These are phyloP conservation scores for Naganishia onofrii DNA, from an alignment of 768 basidiomycete species.

Conservation along the genomic window DNA sequence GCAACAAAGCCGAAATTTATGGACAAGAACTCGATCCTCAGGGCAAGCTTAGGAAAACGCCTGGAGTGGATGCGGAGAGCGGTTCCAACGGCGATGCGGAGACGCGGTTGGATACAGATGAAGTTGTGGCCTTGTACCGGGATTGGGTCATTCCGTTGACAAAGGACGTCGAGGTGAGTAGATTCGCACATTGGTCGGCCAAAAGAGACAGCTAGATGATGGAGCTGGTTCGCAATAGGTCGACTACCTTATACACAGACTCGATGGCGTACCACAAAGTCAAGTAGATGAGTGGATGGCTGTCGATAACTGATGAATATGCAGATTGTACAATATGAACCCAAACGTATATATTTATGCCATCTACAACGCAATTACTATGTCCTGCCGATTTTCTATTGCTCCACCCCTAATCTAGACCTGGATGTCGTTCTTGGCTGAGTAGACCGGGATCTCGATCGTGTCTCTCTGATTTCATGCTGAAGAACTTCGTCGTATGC, in stretches of 20 bases:
- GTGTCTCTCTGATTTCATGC: constrained; percentile 18
- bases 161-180: constrained; percentile 88
- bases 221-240: constrained; percentile 60
- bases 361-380: constrained; percentile 5
- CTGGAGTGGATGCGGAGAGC: constrained; percentile 35
- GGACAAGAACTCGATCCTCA: constrained; percentile 80
- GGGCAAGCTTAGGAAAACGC: constrained; percentile 57
- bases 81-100: constrained; percentile 39
- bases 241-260: constrained; percentile 84
- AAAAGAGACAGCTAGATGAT: neutral
- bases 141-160: constrained; percentile 95
- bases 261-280: constrained; percentile 77
- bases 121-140: constrained; percentile 88
- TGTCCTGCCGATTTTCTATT: constrained; percentile 5
- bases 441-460: constrained; percentile 30
- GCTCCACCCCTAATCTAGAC: constrained; percentile 15
- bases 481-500: constrained; percentile 58
- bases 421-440: constrained; percentile 13
- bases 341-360: constrained; percentile 2
- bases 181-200: neutral
- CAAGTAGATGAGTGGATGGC: constrained; percentile 67
- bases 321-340: neutral
- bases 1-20: constrained; percentile 73
- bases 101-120: constrained; percentile 82
- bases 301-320: neutral